These are phyloP conservation scores for Phytomonas sp. DNA, from an alignment of 208 protist genomes.

Conservation along the genomic window DNA sequence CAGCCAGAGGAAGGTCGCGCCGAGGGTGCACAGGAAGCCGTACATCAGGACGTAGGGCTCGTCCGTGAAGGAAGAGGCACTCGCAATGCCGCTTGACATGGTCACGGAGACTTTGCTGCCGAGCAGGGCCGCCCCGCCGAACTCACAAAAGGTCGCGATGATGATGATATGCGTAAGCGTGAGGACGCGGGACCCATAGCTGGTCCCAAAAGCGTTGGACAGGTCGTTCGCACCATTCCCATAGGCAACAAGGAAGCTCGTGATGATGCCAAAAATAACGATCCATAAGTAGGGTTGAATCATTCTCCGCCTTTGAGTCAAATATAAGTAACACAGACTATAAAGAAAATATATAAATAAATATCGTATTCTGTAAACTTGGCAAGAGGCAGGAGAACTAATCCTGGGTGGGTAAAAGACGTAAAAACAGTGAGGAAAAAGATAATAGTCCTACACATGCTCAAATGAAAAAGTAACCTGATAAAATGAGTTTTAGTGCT, in stretches of 20 bases:
- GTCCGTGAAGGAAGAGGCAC: constrained; percentile 24
- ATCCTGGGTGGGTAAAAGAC: not conserved
- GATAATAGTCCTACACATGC: not conserved
- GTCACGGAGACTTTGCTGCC: constrained; percentile 50
- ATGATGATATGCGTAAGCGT: constrained; percentile 63
- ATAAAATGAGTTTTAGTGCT: not conserved
- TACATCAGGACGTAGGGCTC: constrained; percentile 74
- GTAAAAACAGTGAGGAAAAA: not conserved
- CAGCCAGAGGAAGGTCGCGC: constrained; percentile 40
- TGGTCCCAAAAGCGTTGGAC: constrained; percentile 85
- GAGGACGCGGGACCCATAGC: constrained; percentile 58
- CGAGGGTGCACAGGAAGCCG: constrained; percentile 51
- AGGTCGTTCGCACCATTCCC: constrained; percentile 86
- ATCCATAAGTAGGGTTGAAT: constrained; percentile 62
- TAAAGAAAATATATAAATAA: not conserved
- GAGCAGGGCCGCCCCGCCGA: constrained; percentile 50
- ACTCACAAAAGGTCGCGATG: constrained; percentile 62
- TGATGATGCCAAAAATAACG: constrained; percentile 48
- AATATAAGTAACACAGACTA: not conserved
- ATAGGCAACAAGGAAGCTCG: constrained; percentile 59
- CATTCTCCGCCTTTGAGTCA: constrained; percentile 14
- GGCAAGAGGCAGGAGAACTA: not conserved
- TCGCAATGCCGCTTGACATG: constrained; percentile 57
- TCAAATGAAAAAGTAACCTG: not conserved
- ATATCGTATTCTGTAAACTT: constrained; percentile 1